Percentiles rank a stretch among this genome's conserved stretches.
phyloP scores from a whole-genome alignment of 2,329 filamentous ascomycete species.

The Elsinoe fawcettii region DNA sequence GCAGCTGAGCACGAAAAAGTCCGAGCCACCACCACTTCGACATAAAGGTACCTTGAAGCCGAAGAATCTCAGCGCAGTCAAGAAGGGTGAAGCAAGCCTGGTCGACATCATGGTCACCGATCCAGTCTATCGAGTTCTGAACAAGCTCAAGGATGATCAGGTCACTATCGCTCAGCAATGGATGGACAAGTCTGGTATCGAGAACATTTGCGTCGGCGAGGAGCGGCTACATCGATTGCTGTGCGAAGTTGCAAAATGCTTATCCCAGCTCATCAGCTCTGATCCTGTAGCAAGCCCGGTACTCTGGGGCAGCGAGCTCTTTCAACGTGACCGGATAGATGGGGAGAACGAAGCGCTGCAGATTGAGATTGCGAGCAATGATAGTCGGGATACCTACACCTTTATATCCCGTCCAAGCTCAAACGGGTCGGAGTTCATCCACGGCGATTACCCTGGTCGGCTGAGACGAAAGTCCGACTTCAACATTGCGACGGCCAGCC shows the following conservation, averaged over 20 bases:
- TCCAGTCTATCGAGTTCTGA: conserved; percentile 78
- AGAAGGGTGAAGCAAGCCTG: conserved; percentile 70
- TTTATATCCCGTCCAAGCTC: conserved; percentile 12
- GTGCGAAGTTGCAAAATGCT: conserved; percentile 79
- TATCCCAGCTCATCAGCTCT: conserved; percentile 77
- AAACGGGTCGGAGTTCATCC: conserved; percentile 12
- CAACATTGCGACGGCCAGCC: conserved; percentile 53
- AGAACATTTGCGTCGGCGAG: conserved; percentile 91
- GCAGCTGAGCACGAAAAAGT: conserved; percentile 35
- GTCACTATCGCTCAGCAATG: conserved; percentile 76
- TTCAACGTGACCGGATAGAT: conserved; percentile 54
- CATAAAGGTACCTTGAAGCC: conserved; percentile 21
- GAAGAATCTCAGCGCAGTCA: conserved; percentile 14
- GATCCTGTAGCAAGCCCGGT: conserved; percentile 78
- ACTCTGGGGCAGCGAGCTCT: conserved; percentile 86
- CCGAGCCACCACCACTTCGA: conserved; percentile 31
- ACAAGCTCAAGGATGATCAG: conserved; percentile 94
- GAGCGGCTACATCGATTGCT: conserved; percentile 92
- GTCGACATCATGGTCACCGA: conserved; percentile 79
- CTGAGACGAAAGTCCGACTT: conserved; percentile 13
- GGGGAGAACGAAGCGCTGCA: conserved; percentile 14
- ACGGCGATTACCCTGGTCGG: neutral
- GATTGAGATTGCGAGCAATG: conserved; percentile 33
- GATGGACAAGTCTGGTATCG: conserved; percentile 72
- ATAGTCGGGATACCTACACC: conserved; percentile 3